phyloP scores from a whole-genome alignment of 805 yeast genomes.

The Wickerhamia fluorescens region DNA sequence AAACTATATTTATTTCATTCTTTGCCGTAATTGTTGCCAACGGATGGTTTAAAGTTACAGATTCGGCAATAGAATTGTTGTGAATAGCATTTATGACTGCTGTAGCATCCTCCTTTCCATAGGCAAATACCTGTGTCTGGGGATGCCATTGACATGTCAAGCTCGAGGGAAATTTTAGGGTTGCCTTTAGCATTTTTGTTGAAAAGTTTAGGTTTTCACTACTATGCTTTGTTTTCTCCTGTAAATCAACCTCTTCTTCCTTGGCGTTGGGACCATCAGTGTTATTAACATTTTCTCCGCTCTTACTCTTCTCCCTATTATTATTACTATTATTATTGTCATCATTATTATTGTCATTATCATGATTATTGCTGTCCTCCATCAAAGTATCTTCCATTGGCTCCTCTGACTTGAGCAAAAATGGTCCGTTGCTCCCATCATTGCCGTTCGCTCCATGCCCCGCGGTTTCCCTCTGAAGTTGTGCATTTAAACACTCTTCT shows the following conservation, averaged over 20 bases:
- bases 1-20: conserved; percentile 25
- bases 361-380: not conserved
- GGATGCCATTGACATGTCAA: conserved; percentile 56
- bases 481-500: conserved; percentile 40
- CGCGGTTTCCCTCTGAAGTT: too few species aligned
- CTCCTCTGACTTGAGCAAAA: too few species aligned
- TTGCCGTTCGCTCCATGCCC: conserved; percentile 13
- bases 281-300: not conserved
- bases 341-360: not conserved
- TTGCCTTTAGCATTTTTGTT: conserved; percentile 34
- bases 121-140: conserved; percentile 39
- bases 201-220: too few species aligned
- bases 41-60: conserved; percentile 26
- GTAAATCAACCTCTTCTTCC: not conserved
- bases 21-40: conserved; percentile 7
- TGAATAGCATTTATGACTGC: conserved; percentile 38
- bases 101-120: conserved; percentile 44
- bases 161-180: conserved; percentile 34
- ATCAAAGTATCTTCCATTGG: conserved; percentile 2
- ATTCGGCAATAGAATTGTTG: conserved; percentile 20
- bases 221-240: conserved; percentile 3
- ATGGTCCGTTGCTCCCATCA: too few species aligned
- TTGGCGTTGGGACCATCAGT: not conserved
- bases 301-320: conserved; percentile 1
- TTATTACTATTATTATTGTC: not conserved